These are phyloP conservation scores for Nymphaea colorata DNA, from an alignment of 164 flowering plant species.

Conservation along the genomic window DNA sequence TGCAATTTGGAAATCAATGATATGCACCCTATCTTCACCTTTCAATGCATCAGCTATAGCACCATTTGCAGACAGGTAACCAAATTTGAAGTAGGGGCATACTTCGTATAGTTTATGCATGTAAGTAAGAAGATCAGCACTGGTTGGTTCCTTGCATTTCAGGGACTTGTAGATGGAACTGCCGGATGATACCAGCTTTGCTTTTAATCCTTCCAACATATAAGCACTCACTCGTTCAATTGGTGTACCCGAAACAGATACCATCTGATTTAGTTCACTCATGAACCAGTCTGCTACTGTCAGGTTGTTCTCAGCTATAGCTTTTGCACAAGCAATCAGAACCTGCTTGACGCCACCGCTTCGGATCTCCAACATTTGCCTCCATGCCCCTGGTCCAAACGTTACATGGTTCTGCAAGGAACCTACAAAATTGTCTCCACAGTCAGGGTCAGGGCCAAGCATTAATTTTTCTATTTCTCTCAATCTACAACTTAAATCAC, in stretches of 20 bases:
- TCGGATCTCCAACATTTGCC: conserved; percentile 27
- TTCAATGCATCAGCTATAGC: conserved; percentile 76
- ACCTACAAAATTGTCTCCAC: conserved; percentile 11
- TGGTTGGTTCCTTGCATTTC: conserved; percentile 56
- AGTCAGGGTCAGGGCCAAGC: conserved; percentile 43
- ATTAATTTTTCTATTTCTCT: conserved; percentile 53
- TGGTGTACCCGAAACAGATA: conserved; percentile 75
- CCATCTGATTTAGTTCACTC: conserved; percentile 49
- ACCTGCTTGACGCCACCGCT: conserved; percentile 38
- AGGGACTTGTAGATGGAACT: conserved; percentile 57
- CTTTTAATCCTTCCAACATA: conserved; percentile 67
- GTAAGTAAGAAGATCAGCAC: conserved; percentile 52
- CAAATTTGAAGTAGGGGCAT: conserved; percentile 83
- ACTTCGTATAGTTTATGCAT: conserved; percentile 61
- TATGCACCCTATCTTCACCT: conserved; percentile 51
- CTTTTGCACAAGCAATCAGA: conserved; percentile 51
- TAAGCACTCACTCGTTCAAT: conserved; percentile 68
- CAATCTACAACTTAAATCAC: conserved; percentile 37
- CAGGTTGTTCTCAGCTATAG: conserved; percentile 41
- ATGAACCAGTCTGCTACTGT: conserved; percentile 39
- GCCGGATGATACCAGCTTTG: conserved; percentile 49
- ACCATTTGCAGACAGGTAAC: conserved; percentile 71
- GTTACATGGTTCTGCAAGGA: conserved; percentile 3
- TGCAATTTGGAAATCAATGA: conserved; percentile 68
- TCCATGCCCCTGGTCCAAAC: conserved; percentile 27